Evolutionary conservation across 306 rosid species (phyloP), one percentile per base, ranked within the genome.

Genomic region (Gillenia trifoliata): DNA sequence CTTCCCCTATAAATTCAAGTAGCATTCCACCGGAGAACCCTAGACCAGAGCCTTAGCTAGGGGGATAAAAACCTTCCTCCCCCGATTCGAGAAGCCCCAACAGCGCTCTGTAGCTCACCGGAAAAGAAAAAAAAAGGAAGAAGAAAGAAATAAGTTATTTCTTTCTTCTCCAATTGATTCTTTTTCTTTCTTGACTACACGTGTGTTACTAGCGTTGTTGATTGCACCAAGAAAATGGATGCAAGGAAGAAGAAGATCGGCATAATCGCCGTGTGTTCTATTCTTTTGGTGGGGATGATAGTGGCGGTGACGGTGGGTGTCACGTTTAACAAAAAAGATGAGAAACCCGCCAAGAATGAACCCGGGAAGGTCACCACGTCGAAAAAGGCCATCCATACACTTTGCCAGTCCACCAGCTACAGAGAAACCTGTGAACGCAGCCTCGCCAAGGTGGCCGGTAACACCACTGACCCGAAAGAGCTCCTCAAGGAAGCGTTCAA

Each of bases 401-500:
- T 93, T 17, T 90, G 97, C 82, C 72, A 64, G 3, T 70, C 93
- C 3, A 84, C 96, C 1, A 62, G 83, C 15, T 91, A 86, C 82
- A 64, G 20, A 76, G 76, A 84, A 6, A 84, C 88, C 0, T 93
- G 98, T 43, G 74, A 75, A 60, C 77, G 79, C 1, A 79, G 80
- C 45, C 77, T 91, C 0, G 5, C 45, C 0, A 3, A 64, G 0
- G 78, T 78, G 0, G 79, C 87, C 0, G 63, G 62, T 3, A 16
- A 72, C 43, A 70, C 80, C 5, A 4, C 64, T 3, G 88, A 91
- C 68, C 78, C 86, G 0, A 85, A 84, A 23, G 80, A 73, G 4
- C 90, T 93, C 0, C 56, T 88, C 13, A 88, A 83, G 30, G 71
- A 47, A 0, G 90, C 87, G 0, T 82, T 93, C 50, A 56, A 70